phyloP scores from a whole-genome alignment of 495 filamentous ascomycete genomes.

The Pyronema domesticum region DNA sequence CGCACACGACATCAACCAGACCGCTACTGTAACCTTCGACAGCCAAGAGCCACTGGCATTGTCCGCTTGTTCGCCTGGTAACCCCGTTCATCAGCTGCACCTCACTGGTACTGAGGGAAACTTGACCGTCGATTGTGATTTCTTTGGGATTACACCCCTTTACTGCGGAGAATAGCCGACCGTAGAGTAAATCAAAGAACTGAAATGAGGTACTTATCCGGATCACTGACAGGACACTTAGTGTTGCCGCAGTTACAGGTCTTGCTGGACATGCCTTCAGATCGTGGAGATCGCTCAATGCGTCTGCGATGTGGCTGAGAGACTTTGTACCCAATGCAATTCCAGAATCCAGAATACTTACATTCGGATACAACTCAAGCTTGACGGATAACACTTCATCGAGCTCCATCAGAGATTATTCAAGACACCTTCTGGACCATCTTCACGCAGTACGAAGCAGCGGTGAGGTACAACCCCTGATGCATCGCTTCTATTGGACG shows the following conservation, averaged over 20 bases:
- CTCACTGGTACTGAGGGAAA: neutral
- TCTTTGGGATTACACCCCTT: conserved; percentile 1
- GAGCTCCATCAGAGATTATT: neutral
- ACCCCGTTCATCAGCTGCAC: neutral
- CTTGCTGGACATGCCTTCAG: conserved; percentile 11
- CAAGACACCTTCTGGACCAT: conserved; percentile 1
- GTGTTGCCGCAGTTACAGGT: conserved; percentile 9
- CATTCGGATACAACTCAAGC: conserved; percentile 8
- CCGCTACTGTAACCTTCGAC: neutral
- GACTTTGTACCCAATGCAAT: conserved; percentile 4
- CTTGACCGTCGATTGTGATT: conserved; percentile 1
- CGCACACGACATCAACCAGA: no score
- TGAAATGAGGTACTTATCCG: no score
- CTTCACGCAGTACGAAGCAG: neutral
- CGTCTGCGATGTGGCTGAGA: conserved; percentile 6
- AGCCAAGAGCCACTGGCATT: neutral
- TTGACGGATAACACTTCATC: neutral
- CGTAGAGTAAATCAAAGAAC: neutral
- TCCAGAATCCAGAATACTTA: conserved; percentile 3
- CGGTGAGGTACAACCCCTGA: neutral
- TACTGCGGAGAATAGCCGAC: neutral
- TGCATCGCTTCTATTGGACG: neutral
- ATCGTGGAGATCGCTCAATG: conserved; percentile 4
- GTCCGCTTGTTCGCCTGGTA: neutral
- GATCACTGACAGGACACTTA: no score